Percentiles rank a stretch among this genome's conserved stretches.
Evolutionary conservation across 768 basidiomycete genomes (phyloP).

Genomic region (Mycena albidolilacea): DNA sequence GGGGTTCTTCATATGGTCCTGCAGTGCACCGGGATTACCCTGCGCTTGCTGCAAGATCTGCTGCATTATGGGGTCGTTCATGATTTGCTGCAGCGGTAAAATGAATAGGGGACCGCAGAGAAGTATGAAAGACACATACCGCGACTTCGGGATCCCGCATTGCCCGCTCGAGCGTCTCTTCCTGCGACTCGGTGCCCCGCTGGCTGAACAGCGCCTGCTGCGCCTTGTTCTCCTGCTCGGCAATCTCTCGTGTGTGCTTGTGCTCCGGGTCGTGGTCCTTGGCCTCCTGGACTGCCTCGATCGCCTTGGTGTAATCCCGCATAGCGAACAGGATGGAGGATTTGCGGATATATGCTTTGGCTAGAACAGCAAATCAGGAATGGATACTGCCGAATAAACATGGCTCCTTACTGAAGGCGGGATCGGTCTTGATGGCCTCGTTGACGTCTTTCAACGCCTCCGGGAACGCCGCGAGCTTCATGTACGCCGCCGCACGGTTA

Average conservation of each 20-base stretch:
- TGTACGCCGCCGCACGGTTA: slow-evolving; percentile 98
- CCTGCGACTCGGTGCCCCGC: slow-evolving; percentile 89
- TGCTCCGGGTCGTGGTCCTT: slow-evolving; percentile 82
- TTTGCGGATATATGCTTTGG: slow-evolving; percentile 98
- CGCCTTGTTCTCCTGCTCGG: slow-evolving; percentile 83
- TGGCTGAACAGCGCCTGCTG: slow-evolving; percentile 85
- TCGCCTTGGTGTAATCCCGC: slow-evolving; percentile 92
- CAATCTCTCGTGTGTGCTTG: slow-evolving; percentile 89
- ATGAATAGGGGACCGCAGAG: slow-evolving; percentile 21
- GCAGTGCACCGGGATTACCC: slow-evolving; percentile 86
- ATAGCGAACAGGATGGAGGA: slow-evolving; percentile 87
- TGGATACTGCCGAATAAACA: slow-evolving; percentile 19
- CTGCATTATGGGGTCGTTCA: slow-evolving; percentile 95
- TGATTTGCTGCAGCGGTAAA: slow-evolving; percentile 70
- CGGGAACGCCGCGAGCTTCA: slow-evolving; percentile 92
- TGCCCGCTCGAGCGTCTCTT: slow-evolving; percentile 92
- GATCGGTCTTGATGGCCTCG: slow-evolving; percentile 92
- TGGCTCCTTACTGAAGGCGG: slow-evolving; percentile 75
- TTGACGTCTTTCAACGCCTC: slow-evolving; percentile 98
- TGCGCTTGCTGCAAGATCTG: slow-evolving; percentile 96
- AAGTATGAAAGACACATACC: slow-evolving; percentile 60
- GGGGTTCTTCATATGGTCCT: slow-evolving; percentile 98
- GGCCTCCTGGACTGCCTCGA: slow-evolving; percentile 87
- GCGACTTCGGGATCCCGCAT: slow-evolving; percentile 98
- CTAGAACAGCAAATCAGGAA: slow-evolving; percentile 51